Evolutionary conservation across 163 green algal species (phyloP).

Genomic region (Chlorella variabilis): DNA sequence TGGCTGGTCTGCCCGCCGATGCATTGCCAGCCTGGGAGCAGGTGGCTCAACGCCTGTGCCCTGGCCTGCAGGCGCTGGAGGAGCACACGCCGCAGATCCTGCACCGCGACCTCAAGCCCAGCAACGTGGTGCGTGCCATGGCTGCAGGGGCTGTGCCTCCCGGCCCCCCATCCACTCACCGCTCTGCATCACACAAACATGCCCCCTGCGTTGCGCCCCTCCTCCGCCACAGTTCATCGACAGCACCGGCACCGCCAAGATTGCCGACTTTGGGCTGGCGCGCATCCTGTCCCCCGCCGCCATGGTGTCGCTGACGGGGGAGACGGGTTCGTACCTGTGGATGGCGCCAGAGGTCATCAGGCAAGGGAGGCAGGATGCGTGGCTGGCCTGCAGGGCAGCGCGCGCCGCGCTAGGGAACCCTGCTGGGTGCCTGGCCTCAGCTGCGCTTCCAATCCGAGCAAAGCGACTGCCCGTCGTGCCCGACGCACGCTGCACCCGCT

Average conservation of each 20-base stretch:
- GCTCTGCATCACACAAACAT: no score
- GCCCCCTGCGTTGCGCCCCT: no score
- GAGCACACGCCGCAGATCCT: slow-evolving; percentile 72
- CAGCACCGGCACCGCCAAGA: slow-evolving; percentile 43
- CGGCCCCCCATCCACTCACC: neutral
- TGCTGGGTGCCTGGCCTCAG: no score
- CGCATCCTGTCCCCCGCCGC: slow-evolving; percentile 57
- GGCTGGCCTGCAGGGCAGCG: neutral
- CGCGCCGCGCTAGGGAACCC: no score
- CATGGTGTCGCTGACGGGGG: slow-evolving; percentile 66
- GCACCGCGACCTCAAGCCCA: slow-evolving; percentile 92
- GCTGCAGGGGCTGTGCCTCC: neutral
- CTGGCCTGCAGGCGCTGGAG: slow-evolving; percentile 63
- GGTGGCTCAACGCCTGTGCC: no score
- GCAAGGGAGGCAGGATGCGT: slow-evolving; percentile 40
- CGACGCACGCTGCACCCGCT: neutral
- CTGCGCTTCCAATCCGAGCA: no score
- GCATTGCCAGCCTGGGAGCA: no score
- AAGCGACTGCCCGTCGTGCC: no score
- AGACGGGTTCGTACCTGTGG: slow-evolving; percentile 93
- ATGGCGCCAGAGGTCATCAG: slow-evolving; percentile 86
- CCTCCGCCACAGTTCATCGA: slow-evolving; percentile 23
- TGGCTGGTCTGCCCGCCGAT: no score
- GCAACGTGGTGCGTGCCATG: slow-evolving; percentile 80
- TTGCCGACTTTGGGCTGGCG: slow-evolving; percentile 87